phyloP scores from a whole-genome alignment of 148 eudicot genomes.

The Heliamphora exappendiculata region DNA sequence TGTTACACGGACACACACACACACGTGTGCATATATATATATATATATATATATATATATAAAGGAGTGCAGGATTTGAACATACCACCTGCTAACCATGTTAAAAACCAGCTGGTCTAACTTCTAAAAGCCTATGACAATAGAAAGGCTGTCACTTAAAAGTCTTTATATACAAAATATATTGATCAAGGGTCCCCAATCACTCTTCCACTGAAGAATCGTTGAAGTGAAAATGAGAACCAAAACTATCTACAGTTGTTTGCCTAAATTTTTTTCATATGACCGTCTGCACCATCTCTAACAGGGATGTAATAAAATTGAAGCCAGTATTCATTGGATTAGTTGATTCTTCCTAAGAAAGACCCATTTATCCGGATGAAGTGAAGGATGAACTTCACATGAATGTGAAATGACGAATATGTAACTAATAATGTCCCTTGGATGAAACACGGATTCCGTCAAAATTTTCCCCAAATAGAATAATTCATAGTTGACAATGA shows the following conservation, averaged over 20 bases:
- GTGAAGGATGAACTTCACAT: background rate
- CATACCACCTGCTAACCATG: too few species aligned
- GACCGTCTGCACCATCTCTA: background rate
- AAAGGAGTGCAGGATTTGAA: too few species aligned
- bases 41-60: too few species aligned
- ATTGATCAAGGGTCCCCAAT: too few species aligned
- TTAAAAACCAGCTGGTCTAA: too few species aligned
- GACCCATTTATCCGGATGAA: background rate
- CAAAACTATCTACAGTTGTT: background rate
- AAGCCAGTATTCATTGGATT: background rate
- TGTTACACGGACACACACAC: too few species aligned
- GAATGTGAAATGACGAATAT: background rate
- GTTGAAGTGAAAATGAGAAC: too few species aligned
- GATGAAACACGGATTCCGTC: background rate
- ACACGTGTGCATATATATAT: too few species aligned
- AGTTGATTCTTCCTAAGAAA: conserved; percentile 1
- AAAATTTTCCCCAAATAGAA: background rate
- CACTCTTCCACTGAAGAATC: too few species aligned
- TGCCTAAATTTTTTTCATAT: background rate
- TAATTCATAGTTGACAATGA: background rate
- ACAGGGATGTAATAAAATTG: background rate
- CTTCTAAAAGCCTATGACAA: too few species aligned
- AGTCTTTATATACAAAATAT: too few species aligned
- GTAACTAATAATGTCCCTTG: background rate
- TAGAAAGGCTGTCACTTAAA: too few species aligned